Base-by-base conservation (phyloP, 2,329 filamentous ascomycete species). In the Apiospora marii region DNA sequence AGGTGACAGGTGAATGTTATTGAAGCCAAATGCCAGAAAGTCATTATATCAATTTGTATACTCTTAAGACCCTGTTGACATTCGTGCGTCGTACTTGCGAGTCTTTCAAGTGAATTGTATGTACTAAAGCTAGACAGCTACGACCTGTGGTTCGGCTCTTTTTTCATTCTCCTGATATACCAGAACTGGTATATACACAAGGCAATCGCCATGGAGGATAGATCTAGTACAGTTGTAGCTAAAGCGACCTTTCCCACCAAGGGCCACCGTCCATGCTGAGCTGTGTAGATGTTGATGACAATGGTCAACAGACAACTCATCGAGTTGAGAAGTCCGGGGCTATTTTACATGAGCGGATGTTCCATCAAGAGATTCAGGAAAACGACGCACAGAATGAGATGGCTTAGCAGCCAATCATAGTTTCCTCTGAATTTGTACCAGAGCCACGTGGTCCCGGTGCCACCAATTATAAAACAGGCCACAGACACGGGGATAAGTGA, bases 211-310 rank as follows among this genome's bases (percentile, higher is more conserved):
- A 51, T 51, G 8, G 49, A 51, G 49, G 49, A 51, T 51, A 51
- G 10, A 51, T 51, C 13, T 12, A 51, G 13, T 27, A 51, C n/a
- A 27, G 49, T 51, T 51, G 24, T 51, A 51, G n/a, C n/a, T 51
- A 51, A 27, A 51, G 49, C n/a, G 49, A 51, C 49, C n/a, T 27
- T 51, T 51, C 49, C n/a, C n/a, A 51, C n/a, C n/a, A 51, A 51
- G n/a, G 49, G 49, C 49, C 49, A 51, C 49, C n/a, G 49, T 24
- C n/a, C n/a, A 51, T 51, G n/a, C 49, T 51, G n/a, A 51, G 49
- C 49, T 24, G 49, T 51, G n/a, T 51, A 51, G 24, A 51, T 51
- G 10, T 51, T 51, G 10, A 51, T 51, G 3, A 51, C n/a, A 24
- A 51, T 51, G 10, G 49, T 51, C 0, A 51, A 51, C 7, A 51